Evolutionary conservation across 257 asterid species (phyloP).

Genomic region (Oldenlandia corymbosa): DNA sequence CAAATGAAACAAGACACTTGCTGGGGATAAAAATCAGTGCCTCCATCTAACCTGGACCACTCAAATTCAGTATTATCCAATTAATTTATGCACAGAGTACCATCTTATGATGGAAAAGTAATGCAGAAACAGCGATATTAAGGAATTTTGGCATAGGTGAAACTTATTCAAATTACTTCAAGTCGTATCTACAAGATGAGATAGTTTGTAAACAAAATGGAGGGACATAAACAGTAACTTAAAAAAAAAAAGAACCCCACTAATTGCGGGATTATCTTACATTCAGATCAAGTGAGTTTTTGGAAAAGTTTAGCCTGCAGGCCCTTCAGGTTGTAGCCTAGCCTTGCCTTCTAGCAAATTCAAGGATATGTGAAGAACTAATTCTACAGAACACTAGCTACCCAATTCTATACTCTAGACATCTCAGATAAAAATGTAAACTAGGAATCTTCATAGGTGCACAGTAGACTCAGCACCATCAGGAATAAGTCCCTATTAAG

Average conservation of each 20-base stretch:
- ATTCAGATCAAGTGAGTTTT: not conserved
- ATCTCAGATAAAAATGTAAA: not conserved
- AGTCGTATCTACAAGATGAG: not conserved
- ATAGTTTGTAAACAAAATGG: not conserved
- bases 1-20: no score
- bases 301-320: not conserved
- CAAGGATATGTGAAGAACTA: not conserved
- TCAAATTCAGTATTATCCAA: not conserved
- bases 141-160: not conserved
- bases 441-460: not conserved
- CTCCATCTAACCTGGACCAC: not conserved
- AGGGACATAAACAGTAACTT: not conserved
- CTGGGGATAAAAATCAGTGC: no score
- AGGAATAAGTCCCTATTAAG: not conserved
- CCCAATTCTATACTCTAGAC: not conserved
- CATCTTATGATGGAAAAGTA: not conserved
- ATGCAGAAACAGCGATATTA: not conserved
- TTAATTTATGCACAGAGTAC: not conserved
- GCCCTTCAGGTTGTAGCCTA: not conserved
- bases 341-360: not conserved
- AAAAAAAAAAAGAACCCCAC: not conserved
- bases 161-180: not conserved
- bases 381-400: not conserved
- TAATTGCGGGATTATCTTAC: not conserved
- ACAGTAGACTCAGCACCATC: not conserved